Conservation (phyloP, 306 rosid genomes). For the Quercus cerris region DNA sequence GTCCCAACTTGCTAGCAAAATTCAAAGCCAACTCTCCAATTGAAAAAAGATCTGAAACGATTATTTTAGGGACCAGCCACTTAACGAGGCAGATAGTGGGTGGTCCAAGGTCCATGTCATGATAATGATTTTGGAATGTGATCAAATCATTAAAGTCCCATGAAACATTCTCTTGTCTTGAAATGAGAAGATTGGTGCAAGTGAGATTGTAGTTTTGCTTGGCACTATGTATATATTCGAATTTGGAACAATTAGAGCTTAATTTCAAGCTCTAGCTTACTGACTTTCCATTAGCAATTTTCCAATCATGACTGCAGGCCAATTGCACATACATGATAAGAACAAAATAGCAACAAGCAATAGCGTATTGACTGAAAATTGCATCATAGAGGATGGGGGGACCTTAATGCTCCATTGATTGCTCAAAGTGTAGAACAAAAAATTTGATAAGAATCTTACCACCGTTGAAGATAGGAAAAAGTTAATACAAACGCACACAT, state of each 20-base stretch:
- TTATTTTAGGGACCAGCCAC: neutral
- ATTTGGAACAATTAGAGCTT: neutral
- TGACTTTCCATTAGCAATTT: neutral
- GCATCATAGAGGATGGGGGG: too few species aligned
- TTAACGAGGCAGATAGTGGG: neutral
- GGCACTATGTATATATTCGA: too few species aligned
- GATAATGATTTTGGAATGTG: neutral
- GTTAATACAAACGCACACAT: too few species aligned
- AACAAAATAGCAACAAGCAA: neutral
- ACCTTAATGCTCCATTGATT: too few species aligned
- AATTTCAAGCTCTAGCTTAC: neutral
- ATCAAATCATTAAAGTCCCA: neutral
- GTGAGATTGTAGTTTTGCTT: neutral
- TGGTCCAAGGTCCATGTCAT: conserved; percentile 21
- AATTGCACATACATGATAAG: neutral
- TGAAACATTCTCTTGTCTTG: neutral
- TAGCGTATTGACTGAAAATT: too few species aligned
- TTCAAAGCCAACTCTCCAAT: conserved; percentile 12
- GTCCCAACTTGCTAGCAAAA: neutral
- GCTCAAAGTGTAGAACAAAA: too few species aligned
- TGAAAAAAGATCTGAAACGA: neutral
- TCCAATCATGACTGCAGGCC: neutral
- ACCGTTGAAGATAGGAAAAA: too few species aligned
- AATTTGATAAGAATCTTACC: too few species aligned
- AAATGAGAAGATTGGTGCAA: neutral